These are phyloP conservation scores for Sanguinoderma infundibulare DNA, from an alignment of 1,284 basidiomycete species.

Conservation along the genomic window DNA sequence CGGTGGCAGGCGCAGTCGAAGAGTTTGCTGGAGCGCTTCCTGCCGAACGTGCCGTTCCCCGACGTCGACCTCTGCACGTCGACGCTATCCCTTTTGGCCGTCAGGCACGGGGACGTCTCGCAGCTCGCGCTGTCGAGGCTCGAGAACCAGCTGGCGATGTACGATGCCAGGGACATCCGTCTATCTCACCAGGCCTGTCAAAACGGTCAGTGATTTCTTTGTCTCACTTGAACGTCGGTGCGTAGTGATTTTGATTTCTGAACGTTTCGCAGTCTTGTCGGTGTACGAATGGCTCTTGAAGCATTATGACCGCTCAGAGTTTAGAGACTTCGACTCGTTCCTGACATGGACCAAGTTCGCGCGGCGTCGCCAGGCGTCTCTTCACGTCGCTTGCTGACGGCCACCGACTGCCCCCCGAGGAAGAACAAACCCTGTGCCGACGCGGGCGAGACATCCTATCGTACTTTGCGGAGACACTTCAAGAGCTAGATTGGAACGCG, in stretches of 20 bases:
- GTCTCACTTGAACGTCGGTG: neutral
- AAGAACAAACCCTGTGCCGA: neutral
- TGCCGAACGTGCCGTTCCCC: neutral
- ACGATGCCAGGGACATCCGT: neutral
- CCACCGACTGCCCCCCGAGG: neutral
- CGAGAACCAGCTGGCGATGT: conserved; percentile 1
- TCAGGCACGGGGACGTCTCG: neutral
- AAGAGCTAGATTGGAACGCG: neutral
- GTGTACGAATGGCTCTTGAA: neutral
- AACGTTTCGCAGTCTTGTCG: neutral
- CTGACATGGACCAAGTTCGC: neutral
- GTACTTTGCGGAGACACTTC: neutral
- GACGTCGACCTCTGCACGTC: neutral
- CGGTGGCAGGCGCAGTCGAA: neutral
- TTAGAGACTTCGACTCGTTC: neutral
- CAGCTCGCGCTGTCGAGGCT: neutral
- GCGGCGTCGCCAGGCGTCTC: neutral
- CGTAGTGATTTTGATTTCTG: neutral
- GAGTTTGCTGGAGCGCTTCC: neutral
- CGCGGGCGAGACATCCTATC: neutral
- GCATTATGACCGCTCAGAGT: neutral
- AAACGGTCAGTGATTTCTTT: neutral
- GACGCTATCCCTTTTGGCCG: neutral
- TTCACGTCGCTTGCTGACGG: neutral
- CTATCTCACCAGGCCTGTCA: neutral